These are phyloP conservation scores for Komagataella ulmi DNA, from an alignment of 805 yeast species.

Conservation along the genomic window DNA sequence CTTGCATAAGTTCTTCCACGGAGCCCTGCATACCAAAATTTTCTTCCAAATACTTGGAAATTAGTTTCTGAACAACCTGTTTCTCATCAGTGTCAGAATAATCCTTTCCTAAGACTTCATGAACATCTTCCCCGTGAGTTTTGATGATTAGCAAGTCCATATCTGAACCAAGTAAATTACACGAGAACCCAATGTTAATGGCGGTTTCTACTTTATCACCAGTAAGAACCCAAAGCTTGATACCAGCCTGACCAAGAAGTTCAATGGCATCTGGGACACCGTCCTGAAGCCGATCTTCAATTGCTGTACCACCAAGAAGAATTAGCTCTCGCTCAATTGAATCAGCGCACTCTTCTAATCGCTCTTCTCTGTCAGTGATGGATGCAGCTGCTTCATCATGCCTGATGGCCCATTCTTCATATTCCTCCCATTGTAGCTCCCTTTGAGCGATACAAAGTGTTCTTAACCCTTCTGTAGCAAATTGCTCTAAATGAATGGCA, in stretches of 20 bases:
- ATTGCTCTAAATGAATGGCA: constrained; percentile 63
- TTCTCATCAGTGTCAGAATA: constrained; percentile 13
- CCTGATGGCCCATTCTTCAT: constrained; percentile 45
- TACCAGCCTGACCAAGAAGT: constrained; percentile 59
- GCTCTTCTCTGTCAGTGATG: constrained; percentile 47
- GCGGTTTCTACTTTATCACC: constrained; percentile 90
- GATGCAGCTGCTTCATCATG: constrained; percentile 59
- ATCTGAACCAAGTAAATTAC: constrained; percentile 61
- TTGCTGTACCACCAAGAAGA: constrained; percentile 74
- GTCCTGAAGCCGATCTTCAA: constrained; percentile 74
- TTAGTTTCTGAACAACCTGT: constrained; percentile 29
- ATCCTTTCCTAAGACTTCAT: constrained; percentile 22
- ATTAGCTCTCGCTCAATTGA: constrained; percentile 53
- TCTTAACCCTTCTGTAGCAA: constrained; percentile 74
- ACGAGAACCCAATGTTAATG: constrained; percentile 75
- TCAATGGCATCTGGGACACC: constrained; percentile 80
- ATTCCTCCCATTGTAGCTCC: constrained; percentile 49
- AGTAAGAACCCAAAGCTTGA: constrained; percentile 75
- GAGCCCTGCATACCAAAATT: constrained; percentile 50
- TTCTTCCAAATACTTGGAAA: constrained; percentile 37
- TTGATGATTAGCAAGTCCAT: constrained; percentile 63
- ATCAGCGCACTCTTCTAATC: constrained; percentile 65
- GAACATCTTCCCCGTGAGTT: constrained; percentile 42
- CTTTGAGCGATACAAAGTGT: constrained; percentile 70
- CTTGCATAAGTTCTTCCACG: constrained; percentile 37